Evolutionary conservation across 345 rosid species (phyloP).

Genomic region (Cardamine resedifolia): DNA sequence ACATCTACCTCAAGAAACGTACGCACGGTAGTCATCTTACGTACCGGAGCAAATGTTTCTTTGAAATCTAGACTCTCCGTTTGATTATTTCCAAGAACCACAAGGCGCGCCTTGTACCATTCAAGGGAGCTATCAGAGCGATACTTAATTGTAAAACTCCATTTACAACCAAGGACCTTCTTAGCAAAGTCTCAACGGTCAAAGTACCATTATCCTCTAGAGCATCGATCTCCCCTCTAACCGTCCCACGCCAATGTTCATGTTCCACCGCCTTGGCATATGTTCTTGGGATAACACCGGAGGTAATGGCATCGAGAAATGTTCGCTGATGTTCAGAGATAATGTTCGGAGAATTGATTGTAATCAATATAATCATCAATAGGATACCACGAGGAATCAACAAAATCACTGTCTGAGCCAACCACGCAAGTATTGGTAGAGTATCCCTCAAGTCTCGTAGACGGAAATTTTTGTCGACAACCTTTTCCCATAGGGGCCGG

Average conservation of each 20-base stretch:
- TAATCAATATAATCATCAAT: too few species aligned
- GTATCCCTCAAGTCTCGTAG: too few species aligned
- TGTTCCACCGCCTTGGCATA: neutral
- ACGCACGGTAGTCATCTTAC: too few species aligned
- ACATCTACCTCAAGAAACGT: too few species aligned
- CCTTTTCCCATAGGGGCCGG: too few species aligned
- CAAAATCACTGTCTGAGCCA: too few species aligned
- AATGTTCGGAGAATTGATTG: neutral
- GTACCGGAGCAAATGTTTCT: neutral
- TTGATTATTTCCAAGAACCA: neutral
- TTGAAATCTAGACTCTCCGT: neutral
- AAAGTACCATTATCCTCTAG: neutral
- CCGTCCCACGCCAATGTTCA: neutral
- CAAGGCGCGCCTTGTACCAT: accelerated
- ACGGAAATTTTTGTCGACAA: too few species aligned
- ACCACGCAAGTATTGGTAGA: too few species aligned
- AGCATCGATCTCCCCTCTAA: neutral
- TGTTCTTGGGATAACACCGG: neutral
- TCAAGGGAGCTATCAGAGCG: neutral
- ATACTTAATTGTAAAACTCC: neutral
- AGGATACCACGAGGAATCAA: too few species aligned
- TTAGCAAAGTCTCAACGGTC: neutral
- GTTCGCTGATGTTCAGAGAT: too few species aligned
- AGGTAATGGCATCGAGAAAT: neutral
- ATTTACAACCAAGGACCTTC: neutral